A percentile compares a stretch with the other conserved stretches of the same genome.
Conservation (phyloP, 225 moss, liverwort and hornwort genomes). For the Pseudoscleropodium purum region DNA sequence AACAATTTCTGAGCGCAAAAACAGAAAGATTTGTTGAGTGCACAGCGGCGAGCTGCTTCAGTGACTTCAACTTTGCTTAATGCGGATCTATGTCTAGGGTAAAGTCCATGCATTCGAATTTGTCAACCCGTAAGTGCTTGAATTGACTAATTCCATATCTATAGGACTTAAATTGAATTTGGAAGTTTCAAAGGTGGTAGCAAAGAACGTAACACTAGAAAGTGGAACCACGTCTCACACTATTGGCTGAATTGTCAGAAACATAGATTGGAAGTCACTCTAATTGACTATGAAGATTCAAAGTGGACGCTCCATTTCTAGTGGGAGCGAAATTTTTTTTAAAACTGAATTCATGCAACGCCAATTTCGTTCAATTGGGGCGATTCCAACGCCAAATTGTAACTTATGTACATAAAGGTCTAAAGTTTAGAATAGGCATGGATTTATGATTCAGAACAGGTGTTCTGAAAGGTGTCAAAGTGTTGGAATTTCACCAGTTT, state of each 20-base stretch:
- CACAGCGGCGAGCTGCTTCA: not conserved
- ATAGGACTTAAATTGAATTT: not conserved
- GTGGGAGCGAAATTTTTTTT: rapidly evolving
- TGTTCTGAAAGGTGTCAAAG: not conserved
- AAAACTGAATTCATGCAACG: not conserved
- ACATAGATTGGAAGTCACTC: not conserved
- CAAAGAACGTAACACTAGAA: not conserved
- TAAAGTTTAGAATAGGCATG: not conserved
- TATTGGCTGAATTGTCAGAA: not conserved
- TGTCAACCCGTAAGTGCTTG: not conserved
- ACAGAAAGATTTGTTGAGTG: not conserved
- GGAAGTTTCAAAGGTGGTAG: not conserved
- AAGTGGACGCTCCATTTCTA: not conserved
- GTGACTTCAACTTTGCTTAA: not conserved
- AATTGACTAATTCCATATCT: too few species aligned
- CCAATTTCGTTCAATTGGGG: not conserved
- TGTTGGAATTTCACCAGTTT: not conserved
- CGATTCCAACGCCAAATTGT: not conserved
- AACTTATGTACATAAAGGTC: not conserved
- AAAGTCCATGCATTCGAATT: not conserved
- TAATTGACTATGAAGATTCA: not conserved
- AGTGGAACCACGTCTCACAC: not conserved
- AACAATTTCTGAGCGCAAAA: not conserved
- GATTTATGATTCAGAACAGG: not conserved
- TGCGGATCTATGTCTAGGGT: not conserved